Evolutionary conservation across 106 monocot species (phyloP).

Genomic region (Vanilla planifolia): DNA sequence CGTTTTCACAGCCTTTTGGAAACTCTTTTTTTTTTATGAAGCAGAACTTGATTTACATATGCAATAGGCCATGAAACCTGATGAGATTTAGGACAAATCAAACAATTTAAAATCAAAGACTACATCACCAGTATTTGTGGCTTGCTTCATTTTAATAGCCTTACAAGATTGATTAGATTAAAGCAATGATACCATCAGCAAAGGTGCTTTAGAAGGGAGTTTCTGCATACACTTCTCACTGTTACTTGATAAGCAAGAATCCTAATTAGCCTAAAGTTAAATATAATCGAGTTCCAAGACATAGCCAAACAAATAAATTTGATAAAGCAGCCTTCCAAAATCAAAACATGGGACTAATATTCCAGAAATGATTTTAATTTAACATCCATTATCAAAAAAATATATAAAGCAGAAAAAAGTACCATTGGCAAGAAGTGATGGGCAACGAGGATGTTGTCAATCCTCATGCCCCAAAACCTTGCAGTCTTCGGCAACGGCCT

Average conservation of each 20-base stretch:
- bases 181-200: too few relatives aligned
- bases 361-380: not conserved
- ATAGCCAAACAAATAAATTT: not conserved
- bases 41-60: not conserved
- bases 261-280: not conserved
- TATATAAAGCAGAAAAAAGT: constrained; percentile 3
- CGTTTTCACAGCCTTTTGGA: too few relatives aligned
- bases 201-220: too few relatives aligned
- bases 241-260: too few relatives aligned
- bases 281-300: not conserved
- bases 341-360: too few relatives aligned
- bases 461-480: constrained; percentile 85
- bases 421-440: constrained; percentile 92
- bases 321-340: not conserved
- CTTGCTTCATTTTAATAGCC: too few relatives aligned
- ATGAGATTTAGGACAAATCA: not conserved
- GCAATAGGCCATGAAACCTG: not conserved
- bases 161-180: not conserved
- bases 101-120: too few relatives aligned
- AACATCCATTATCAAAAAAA: not conserved
- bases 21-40: too few relatives aligned
- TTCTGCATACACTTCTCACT: too few relatives aligned
- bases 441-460: constrained; percentile 82
- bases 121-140: too few relatives aligned
- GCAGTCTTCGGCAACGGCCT: constrained; percentile 69